Percentiles rank a stretch among this genome's conserved stretches.
phyloP scores from a whole-genome alignment of 805 yeast genomes.

The Pichia nakasei region DNA sequence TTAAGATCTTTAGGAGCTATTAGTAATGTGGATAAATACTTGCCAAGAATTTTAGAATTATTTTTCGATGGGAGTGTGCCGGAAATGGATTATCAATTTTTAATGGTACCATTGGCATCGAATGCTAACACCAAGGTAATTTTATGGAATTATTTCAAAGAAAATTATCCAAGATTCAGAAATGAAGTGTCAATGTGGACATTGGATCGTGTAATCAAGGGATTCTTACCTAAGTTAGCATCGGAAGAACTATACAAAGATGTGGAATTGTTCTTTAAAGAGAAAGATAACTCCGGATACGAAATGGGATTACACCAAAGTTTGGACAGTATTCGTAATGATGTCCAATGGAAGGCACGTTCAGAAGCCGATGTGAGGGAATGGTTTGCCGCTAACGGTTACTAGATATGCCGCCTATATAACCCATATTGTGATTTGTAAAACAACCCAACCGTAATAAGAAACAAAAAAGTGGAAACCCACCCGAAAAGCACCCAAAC shows the following conservation, averaged over 20 bases:
- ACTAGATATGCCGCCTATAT: no score
- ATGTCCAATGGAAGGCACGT: conserved; percentile 42
- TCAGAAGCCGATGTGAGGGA: conserved; percentile 32
- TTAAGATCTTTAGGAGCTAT: conserved; percentile 46
- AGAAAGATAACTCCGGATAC: conserved; percentile 43
- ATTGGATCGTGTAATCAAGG: conserved; percentile 27
- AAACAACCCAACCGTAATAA: no score
- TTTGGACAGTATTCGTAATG: conserved; percentile 44
- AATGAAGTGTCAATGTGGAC: conserved; percentile 31
- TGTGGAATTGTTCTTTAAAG: conserved; percentile 35
- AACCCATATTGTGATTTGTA: no score
- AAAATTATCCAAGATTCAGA: conserved; percentile 38
- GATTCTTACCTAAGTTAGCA: conserved; percentile 28
- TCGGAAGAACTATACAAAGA: conserved; percentile 29
- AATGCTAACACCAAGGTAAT: conserved; percentile 35
- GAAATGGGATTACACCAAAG: conserved; percentile 50
- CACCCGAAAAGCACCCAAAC: no score
- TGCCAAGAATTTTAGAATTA: conserved; percentile 31
- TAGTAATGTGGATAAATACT: conserved; percentile 25
- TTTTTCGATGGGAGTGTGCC: conserved; percentile 39
- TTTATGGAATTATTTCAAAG: conserved; percentile 43
- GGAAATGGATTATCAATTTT: conserved; percentile 50
- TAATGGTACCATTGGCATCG: conserved; percentile 37
- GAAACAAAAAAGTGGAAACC: no score
- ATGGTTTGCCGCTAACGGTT: conserved; percentile 28